Base-by-base conservation (phyloP, 2,329 filamentous ascomycete species). In the Mariannaea elegans region DNA sequence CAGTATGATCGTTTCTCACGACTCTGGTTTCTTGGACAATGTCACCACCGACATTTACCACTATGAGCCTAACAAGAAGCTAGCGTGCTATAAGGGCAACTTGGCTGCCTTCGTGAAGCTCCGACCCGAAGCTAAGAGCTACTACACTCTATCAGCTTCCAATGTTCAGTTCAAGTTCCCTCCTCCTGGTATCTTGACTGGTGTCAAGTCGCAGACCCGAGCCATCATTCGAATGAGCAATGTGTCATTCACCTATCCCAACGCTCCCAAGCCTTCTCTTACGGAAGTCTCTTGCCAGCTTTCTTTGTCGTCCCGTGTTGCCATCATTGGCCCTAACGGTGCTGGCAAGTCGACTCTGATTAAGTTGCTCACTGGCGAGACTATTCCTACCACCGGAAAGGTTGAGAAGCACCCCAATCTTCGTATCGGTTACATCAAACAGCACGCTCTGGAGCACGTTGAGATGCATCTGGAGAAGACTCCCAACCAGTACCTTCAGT, bases 401-500 rank as follows among this genome's bases (percentile, higher is more conserved):
- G 95, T 99, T 21, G 94, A 98, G 84, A 98, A 98, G 84, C 95
- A 99, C 77, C 95, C 95, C 68, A 99, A 99, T 77, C 81, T 99
- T 73, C 94, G 95, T 84, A 97, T 99, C 71, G 95, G 95, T 54
- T 99, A 99, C 83, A 98, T 99, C 82, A 98, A 98, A 83, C 95
- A 99, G 82, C 95, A 99, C 78, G 95, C 95, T 42, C 85, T 99
- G 12, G 95, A 99, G 83, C 95, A 99, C 87, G 95, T 99, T 10
- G 94, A 99, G 81, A 97, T 97, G 94, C 95, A 99, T 75, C 83
- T 98, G 69, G 95, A 99, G 80, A 99, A 99, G 87, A 99, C 95
- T 0, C 95, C 95, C 38, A 98, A 97, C 77, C 95, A 99, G 80
- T 99, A 99, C 75, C 86, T 99, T 31, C 95, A 98, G 80, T 99